Conservation (phyloP, 441 rosid species). For the Biscutella auriculata region DNA sequence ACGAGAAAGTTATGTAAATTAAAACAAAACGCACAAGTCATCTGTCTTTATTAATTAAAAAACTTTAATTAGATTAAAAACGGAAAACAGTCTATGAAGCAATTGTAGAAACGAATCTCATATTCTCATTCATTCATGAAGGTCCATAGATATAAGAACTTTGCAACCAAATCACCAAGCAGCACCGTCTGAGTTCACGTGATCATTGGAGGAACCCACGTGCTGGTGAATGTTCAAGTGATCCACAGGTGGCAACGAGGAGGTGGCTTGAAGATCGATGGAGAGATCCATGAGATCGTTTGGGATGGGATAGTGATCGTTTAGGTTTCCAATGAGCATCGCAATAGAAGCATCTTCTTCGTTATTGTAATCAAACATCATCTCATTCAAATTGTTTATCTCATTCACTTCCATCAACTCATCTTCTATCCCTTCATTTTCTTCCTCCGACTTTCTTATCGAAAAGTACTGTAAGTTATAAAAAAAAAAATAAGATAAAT, state of each 20-base stretch:
- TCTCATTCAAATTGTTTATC: background rate
- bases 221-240: background rate
- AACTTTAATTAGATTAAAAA: no score
- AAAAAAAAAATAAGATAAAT: background rate
- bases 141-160: no score
- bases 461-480: conserved; percentile 41
- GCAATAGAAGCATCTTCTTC: conserved; percentile 51
- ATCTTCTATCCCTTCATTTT: conserved; percentile 6
- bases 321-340: conserved; percentile 41
- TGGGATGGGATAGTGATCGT: conserved; percentile 24
- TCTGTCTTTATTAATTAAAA: no score
- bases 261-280: conserved; percentile 3
- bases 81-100: no score
- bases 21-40: no score
- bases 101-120: no score
- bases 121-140: no score
- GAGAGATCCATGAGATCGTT: background rate
- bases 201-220: background rate
- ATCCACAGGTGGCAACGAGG: background rate
- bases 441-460: conserved; percentile 16
- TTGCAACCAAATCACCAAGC: no score
- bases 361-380: conserved; percentile 12
- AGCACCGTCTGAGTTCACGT: no score
- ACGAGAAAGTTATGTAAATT: no score
- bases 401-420: background rate